These are phyloP conservation scores for Metschnikowia arizonensis DNA, from an alignment of 805 yeast genomes.

Conservation along the genomic window DNA sequence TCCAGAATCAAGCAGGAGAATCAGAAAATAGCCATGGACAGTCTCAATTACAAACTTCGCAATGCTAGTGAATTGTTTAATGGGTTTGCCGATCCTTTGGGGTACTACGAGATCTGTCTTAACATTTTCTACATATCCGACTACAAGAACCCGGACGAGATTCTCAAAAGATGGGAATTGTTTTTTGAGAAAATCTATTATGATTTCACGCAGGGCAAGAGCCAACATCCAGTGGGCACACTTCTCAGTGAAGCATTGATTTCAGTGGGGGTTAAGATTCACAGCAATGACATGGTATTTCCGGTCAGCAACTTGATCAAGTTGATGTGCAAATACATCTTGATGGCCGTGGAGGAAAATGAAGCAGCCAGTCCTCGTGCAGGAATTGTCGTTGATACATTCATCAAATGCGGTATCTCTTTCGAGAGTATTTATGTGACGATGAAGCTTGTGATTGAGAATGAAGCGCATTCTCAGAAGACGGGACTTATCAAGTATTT, in stretches of 20 bases:
- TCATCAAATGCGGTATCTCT: constrained; percentile 59
- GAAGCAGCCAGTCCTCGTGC: constrained; percentile 30
- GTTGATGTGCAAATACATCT: constrained; percentile 53
- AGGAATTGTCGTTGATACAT: constrained; percentile 60
- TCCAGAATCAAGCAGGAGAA: constrained; percentile 45
- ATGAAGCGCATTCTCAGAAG: constrained; percentile 50
- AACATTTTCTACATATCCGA: constrained; percentile 79
- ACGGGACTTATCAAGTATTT: constrained; percentile 40
- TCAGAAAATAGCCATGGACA: constrained; percentile 46
- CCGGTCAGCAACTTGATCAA: constrained; percentile 71
- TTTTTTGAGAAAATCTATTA: constrained; percentile 51
- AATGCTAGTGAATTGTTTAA: constrained; percentile 79
- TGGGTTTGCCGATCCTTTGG: constrained; percentile 80
- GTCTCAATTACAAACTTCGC: constrained; percentile 61
- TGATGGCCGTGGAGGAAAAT: constrained; percentile 32
- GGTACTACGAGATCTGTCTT: constrained; percentile 79
- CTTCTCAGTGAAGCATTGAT: constrained; percentile 38
- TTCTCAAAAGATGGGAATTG: constrained; percentile 74
- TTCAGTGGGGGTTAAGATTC: constrained; percentile 58
- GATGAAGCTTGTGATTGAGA: constrained; percentile 58
- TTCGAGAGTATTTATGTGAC: constrained; percentile 63
- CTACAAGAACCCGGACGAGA: constrained; percentile 78
- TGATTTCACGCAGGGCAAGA: constrained; percentile 23
- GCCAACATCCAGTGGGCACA: constrained; percentile 34
- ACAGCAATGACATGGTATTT: constrained; percentile 71